Base-by-base conservation (phyloP, 257 asterid species). In the Solanum virginianum region DNA sequence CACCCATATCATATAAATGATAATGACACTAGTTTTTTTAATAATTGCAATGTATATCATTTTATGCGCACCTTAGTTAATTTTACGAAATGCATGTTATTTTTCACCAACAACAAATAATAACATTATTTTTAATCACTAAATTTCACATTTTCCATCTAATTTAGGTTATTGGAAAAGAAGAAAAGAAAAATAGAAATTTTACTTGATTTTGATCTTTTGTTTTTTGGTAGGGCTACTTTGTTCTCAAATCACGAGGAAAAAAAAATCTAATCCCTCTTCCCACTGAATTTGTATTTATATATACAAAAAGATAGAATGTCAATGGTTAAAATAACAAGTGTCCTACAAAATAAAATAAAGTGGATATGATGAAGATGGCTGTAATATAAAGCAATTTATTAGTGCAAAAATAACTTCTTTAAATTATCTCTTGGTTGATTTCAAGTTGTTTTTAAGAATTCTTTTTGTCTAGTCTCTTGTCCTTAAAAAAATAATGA, bases 61-160 rank as follows among this genome's bases (percentile, higher is more conserved):
- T 43, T 43, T 43, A 10, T 0, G 0, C 3, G 2, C 2, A 59
- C 11, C 7, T n/a, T 0, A 2, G n/a, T 0, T 59, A 12, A 59
- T 1, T 59, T 59, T 20, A 0, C 3, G 5, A 9, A 1, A 59
- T n/a, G 9, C 20, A 9, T 59, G 7, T n/a, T 0, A 59, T n/a
- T 4, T 59, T 6, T 10, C 11, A 20, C 4, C 2, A 10, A 0
- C n/a, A 59, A 20, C 1, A 0, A 10, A 20, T 22, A 65, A 65
- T 68, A 13, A 16, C 6, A 66, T 17, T 13, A 41, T 10, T 26
- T 18, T 41, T 8, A 39, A 70, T 39, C 16, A 66, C 51, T 45
- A 45, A 32, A 66, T 29, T 66, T 32, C 51, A 9, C 17, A 17
- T 0, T 41, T 17, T 70, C 29, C 80, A 17, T 10, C 29, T 39